Evolutionary conservation across 2,329 filamentous ascomycete genomes (phyloP).

Genomic region (Fusarium agapanthi): DNA sequence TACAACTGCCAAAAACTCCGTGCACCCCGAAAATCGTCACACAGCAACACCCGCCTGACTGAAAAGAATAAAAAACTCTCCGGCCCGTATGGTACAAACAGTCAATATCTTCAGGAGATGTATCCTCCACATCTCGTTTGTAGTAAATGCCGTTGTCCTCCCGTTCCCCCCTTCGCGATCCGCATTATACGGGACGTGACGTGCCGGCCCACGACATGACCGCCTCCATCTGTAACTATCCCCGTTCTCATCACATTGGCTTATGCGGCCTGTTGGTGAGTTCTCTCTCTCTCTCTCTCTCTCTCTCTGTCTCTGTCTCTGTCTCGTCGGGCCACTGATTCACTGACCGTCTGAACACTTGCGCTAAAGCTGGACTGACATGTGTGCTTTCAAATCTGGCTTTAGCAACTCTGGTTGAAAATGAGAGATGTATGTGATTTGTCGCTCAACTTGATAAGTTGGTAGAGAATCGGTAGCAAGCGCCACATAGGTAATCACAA

Average conservation of each 20-base stretch:
- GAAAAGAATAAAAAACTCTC: constrained; percentile 13
- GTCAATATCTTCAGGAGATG: background rate
- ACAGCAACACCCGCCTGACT: constrained; percentile 14
- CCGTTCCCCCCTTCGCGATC: constrained; percentile 2
- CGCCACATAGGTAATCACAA: background rate
- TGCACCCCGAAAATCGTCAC: constrained; percentile 23
- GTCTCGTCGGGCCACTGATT: background rate
- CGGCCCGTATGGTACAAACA: constrained; percentile 1
- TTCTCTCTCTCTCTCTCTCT: background rate
- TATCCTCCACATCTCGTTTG: constrained; percentile 8
- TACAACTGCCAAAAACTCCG: constrained; percentile 10
- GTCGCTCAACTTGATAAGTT: background rate
- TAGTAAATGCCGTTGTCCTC: constrained; percentile 23
- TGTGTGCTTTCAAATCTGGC: background rate
- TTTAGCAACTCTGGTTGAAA: background rate
- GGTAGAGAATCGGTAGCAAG: background rate
- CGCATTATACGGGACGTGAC: constrained; percentile 3
- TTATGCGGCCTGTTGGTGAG: background rate
- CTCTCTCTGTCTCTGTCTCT: background rate
- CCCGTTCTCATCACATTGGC: background rate
- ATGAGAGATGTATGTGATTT: background rate
- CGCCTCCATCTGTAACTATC: constrained; percentile 2
- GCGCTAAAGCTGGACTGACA: no score
- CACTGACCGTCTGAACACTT: background rate
- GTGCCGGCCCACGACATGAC: constrained; percentile 7